Evolutionary conservation across 331 rosid species (phyloP), one percentile per base, ranked within the genome.

Genomic region (Rosa hybrid): DNA sequence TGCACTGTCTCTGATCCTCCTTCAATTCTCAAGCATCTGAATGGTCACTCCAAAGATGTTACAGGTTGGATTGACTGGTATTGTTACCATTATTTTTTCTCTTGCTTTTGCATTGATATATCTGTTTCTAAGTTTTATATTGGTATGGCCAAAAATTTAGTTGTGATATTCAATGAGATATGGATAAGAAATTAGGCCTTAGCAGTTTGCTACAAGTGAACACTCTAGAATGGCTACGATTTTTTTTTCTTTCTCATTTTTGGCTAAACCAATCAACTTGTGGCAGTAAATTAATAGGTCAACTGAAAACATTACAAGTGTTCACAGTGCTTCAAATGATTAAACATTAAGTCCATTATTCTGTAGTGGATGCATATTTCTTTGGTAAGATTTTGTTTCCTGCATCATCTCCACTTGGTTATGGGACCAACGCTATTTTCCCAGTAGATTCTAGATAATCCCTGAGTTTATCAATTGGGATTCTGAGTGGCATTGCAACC

Each of bases 31-130:
- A 93, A 86, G 85, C 93, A 90, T 70, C 87, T 95, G 83, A 56
- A 80, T 42, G 99, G 99, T 65, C 99, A 95, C 84, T 87, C 96
- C 81, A 93, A 93, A 87, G 97, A 95, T 81, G 94, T 95, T 75
- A 91, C 99, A 95, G 99, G 99, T 95, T 86, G 90, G 94, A 91
- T 83, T 79, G 38, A 75, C 81, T 85, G 89, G 83, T 88, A 83
- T 80, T 86, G 86, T 68, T 91, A 85, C 85, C 77, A 72, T 80
- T 49, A 76, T 87, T 86, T 83, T 81, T 76, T 81, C 74, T 82
- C 51, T 42, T 64, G 77, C 71, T 2, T 75, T 84, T 75, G 46
- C 10, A 50, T 71, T 62, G 41, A 72, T 69, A 64, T 57, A 38
- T 74, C 8, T 53, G 39, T 69, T 20, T 21, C 14, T 60, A 11